A percentile compares a stretch with the other conserved stretches of the same genome.
These are phyloP conservation scores for Alternaria burnsii DNA, from an alignment of 2,329 filamentous ascomycete genomes.

Conservation along the genomic window DNA sequence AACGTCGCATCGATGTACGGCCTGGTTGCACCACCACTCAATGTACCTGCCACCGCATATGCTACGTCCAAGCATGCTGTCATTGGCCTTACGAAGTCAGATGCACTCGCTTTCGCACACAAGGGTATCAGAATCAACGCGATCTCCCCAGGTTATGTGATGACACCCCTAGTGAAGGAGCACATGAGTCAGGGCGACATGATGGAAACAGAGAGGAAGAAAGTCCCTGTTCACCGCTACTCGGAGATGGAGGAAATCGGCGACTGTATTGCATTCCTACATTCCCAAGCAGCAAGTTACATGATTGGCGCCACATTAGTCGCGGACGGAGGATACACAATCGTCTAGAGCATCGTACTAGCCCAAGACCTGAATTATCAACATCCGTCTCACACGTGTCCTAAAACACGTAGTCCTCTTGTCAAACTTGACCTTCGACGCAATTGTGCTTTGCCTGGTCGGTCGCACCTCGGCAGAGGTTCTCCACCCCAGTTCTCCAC, in stretches of 20 bases:
- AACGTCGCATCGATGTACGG: conserved; percentile 65
- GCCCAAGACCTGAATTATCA: neutral
- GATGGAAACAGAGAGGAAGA: conserved; percentile 49
- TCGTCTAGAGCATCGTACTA: conserved; percentile 15
- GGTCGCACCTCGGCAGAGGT: neutral
- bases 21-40: conserved; percentile 50
- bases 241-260: conserved; percentile 71
- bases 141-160: conserved; percentile 64
- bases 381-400: neutral
- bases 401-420: neutral
- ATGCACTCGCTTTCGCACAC: conserved; percentile 62
- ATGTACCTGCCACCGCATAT: conserved; percentile 58
- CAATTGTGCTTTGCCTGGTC: neutral
- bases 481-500: conserved; percentile 3
- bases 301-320: conserved; percentile 77
- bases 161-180: conserved; percentile 51
- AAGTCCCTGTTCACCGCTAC: conserved; percentile 58
- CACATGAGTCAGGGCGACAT: conserved; percentile 36
- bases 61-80: conserved; percentile 64
- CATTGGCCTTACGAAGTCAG: conserved; percentile 62
- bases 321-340: conserved; percentile 61
- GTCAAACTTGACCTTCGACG: neutral
- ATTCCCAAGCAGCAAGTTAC: conserved; percentile 75
- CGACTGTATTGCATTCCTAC: conserved; percentile 74
- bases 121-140: conserved; percentile 67